Evolutionary conservation across 164 flowering plant species (phyloP).

Genomic region (Pachysandra terminalis): DNA sequence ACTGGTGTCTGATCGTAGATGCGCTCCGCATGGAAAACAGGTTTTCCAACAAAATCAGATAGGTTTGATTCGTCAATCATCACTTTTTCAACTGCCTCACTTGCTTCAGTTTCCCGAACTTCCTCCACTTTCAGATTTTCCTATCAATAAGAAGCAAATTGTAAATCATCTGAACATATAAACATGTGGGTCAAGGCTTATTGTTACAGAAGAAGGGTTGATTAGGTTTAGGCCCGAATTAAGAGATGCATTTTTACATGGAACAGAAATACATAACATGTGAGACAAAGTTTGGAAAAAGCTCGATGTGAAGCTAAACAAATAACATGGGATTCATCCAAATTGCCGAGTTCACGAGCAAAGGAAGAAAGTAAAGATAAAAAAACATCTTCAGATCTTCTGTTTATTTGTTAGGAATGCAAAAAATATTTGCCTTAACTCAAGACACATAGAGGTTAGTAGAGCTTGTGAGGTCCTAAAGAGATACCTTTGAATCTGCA

Average conservation of each 20-base stretch:
- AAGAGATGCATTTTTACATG: not conserved
- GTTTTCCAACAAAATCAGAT: slow-evolving; percentile 90
- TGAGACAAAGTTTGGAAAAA: no score
- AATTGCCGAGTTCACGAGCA: no score
- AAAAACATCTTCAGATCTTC: no score
- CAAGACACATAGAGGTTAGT: no score
- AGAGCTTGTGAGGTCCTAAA: not conserved
- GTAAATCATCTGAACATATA: not conserved
- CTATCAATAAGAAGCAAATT: slow-evolving; percentile 28
- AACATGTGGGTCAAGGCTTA: not conserved
- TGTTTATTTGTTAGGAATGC: no score
- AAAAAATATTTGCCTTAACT: no score
- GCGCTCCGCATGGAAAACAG: slow-evolving; percentile 95
- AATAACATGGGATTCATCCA: no score
- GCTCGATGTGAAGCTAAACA: no score
- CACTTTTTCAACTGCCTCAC: slow-evolving; percentile 45
- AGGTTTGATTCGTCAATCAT: slow-evolving; percentile 57
- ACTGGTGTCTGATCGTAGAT: slow-evolving; percentile 79
- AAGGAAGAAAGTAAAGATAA: no score
- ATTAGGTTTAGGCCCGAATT: not conserved
- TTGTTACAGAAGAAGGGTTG: not conserved
- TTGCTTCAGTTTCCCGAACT: slow-evolving; percentile 33
- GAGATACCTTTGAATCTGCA: slow-evolving; percentile 37
- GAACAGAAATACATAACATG: not conserved
- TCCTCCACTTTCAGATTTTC: slow-evolving; percentile 27